phyloP scores from a whole-genome alignment of 805 yeast species.

The Lipomyces anomalus region DNA sequence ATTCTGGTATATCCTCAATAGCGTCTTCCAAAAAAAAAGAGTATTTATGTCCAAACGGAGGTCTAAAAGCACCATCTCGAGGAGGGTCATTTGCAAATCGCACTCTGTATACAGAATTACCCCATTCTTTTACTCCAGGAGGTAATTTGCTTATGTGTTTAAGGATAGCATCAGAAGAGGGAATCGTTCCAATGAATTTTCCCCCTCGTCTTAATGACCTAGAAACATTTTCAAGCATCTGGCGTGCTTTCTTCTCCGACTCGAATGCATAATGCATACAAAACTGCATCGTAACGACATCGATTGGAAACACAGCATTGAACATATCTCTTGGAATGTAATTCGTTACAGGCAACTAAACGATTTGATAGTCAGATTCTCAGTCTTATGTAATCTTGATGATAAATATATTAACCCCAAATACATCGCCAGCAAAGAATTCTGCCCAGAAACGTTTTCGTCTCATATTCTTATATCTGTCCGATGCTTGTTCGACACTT shows the following conservation, averaged over 20 bases:
- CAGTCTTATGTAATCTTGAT: conserved; percentile 16
- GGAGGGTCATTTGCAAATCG: conserved; percentile 76
- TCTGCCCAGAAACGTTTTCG: conserved; percentile 62
- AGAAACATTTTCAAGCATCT: conserved; percentile 67
- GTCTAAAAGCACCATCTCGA: conserved; percentile 61
- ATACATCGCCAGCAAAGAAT: conserved; percentile 90
- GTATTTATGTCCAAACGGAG: conserved; percentile 80
- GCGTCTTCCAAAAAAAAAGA: conserved; percentile 84
- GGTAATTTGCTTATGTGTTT: conserved; percentile 53
- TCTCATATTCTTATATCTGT: conserved; percentile 58
- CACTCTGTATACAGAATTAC: conserved; percentile 77
- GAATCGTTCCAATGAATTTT: conserved; percentile 86
- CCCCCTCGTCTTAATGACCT: conserved; percentile 78
- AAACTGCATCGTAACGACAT: conserved; percentile 84
- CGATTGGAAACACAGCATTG: conserved; percentile 76
- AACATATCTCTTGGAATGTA: conserved; percentile 35
- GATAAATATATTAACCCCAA: conserved; percentile 41
- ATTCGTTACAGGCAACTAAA: conserved; percentile 13
- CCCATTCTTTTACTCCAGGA: conserved; percentile 62
- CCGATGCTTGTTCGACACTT: conserved; percentile 76
- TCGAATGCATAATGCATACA: conserved; percentile 94
- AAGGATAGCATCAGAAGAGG: conserved; percentile 78
- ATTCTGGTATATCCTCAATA: conserved; percentile 93
- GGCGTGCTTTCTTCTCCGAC: conserved; percentile 70
- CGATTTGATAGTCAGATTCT: conserved; percentile 18